These are phyloP conservation scores for Phytophthora sp. DNA, from an alignment of 352 stramenopile genomes.

Conservation along the genomic window DNA sequence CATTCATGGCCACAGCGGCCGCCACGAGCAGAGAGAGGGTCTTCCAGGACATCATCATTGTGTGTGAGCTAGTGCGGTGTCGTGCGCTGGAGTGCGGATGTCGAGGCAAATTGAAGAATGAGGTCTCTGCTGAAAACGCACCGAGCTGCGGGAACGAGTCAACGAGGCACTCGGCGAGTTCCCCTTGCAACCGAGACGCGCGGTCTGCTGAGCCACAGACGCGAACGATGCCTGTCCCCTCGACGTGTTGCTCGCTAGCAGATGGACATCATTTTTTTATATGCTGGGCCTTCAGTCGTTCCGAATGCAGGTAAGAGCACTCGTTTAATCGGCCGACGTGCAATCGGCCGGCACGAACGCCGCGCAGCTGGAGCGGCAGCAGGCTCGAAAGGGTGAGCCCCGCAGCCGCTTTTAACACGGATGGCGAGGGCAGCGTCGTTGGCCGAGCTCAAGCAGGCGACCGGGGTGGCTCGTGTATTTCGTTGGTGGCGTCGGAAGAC, in stretches of 20 bases:
- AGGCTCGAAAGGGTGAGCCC: background rate
- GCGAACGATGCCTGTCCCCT: slow-evolving; percentile 14
- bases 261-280: slow-evolving; percentile 26
- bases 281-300: slow-evolving; percentile 2
- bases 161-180: slow-evolving; percentile 1
- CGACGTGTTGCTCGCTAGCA: slow-evolving; percentile 20
- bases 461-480: too few relatives aligned
- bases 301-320: too few relatives aligned
- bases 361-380: background rate
- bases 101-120: slow-evolving; percentile 25
- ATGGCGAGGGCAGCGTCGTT: background rate
- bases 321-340: background rate
- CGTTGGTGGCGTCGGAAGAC: too few relatives aligned
- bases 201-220: slow-evolving; percentile 1
- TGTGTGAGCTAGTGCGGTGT: background rate
- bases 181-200: slow-evolving; percentile 15
- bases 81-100: slow-evolving; percentile 13
- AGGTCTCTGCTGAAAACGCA: slow-evolving; percentile 2
- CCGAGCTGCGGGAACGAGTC: background rate
- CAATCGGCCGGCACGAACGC: background rate
- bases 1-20: slow-evolving; percentile 29
- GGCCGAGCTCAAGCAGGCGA: background rate
- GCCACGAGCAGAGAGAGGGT: slow-evolving; percentile 23
- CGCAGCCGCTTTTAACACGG: background rate
- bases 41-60: slow-evolving; percentile 30